A percentile compares a stretch with the other conserved stretches of the same genome.
Evolutionary conservation across 2,329 filamentous ascomycete genomes (phyloP).

Genomic region (Salinomyces thailandicus): DNA sequence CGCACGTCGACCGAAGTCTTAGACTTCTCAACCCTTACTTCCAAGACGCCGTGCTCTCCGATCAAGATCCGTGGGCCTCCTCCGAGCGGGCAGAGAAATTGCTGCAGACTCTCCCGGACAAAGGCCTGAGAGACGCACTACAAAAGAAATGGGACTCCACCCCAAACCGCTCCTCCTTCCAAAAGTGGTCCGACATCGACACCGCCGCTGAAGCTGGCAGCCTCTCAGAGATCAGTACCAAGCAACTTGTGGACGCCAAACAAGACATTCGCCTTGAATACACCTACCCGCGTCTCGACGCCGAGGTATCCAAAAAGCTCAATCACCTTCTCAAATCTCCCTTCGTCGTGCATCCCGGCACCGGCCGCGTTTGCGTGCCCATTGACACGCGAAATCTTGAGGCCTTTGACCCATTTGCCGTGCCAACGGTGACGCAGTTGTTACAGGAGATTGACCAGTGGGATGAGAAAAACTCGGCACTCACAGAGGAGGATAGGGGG

Average conservation of each 20-base stretch:
- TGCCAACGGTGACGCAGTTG: constrained; percentile 81
- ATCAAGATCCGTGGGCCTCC: constrained; percentile 75
- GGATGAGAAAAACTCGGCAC: constrained; percentile 41
- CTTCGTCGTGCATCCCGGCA: constrained; percentile 92
- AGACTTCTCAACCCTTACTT: constrained; percentile 79
- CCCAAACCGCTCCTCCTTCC: constrained; percentile 61
- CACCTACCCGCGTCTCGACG: constrained; percentile 92
- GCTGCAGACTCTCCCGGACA: constrained; percentile 75
- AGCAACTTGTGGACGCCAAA: constrained; percentile 73
- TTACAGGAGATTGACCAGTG: constrained; percentile 80
- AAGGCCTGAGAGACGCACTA: constrained; percentile 62
- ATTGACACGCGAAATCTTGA: constrained; percentile 69
- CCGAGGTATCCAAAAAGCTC: constrained; percentile 92
- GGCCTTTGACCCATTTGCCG: constrained; percentile 72
- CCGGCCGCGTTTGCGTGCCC: constrained; percentile 87
- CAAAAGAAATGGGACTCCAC: constrained; percentile 84
- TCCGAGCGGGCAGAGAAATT: constrained; percentile 64
- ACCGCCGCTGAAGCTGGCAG: constrained; percentile 66
- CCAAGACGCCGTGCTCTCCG: constrained; percentile 65
- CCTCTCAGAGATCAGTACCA: constrained; percentile 49
- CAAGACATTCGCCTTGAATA: constrained; percentile 96
- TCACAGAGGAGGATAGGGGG: constrained; percentile 35
- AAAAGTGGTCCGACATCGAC: constrained; percentile 94
- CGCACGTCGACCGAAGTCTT: constrained; percentile 76
- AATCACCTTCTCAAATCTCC: constrained; percentile 97